phyloP scores from a whole-genome alignment of 2,329 filamentous ascomycete genomes.

The Aureobasidium pullulans region DNA sequence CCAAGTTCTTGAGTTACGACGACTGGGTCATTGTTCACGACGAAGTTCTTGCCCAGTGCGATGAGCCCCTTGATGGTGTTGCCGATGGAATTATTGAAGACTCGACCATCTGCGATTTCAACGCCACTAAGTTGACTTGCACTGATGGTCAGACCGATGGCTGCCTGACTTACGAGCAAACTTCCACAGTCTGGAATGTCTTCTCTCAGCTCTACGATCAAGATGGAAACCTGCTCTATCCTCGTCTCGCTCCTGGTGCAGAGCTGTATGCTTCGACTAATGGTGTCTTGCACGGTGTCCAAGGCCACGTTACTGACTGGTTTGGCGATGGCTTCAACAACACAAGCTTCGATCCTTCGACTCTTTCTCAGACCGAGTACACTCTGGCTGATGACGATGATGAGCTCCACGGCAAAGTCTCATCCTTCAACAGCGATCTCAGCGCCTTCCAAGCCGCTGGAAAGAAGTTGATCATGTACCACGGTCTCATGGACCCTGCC shows the following conservation, averaged over 20 bases:
- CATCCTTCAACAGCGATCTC: conserved; percentile 29
- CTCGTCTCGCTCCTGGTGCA: conserved; percentile 44
- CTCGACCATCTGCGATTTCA: conserved; percentile 36
- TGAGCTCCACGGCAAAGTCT: conserved; percentile 28
- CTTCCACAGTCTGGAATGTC: conserved; percentile 36
- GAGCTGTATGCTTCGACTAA: conserved; percentile 33
- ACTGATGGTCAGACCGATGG: conserved; percentile 26
- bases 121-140: conserved; percentile 34
- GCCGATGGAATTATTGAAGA: conserved; percentile 43
- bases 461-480: conserved; percentile 39
- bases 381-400: conserved; percentile 30
- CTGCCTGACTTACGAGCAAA: conserved; percentile 40
- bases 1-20: conserved; percentile 33
- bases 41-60: conserved; percentile 43
- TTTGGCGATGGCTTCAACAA: conserved; percentile 43
- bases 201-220: conserved; percentile 36
- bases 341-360: conserved; percentile 34
- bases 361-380: conserved; percentile 35
- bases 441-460: conserved; percentile 32
- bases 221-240: conserved; percentile 42
- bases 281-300: conserved; percentile 36
- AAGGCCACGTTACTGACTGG: conserved; percentile 41
- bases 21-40: conserved; percentile 38
- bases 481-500: conserved; percentile 36
- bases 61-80: conserved; percentile 41